Evolutionary conservation across 495 filamentous ascomycete species (phyloP), one percentile per base, ranked within the genome.

Genomic region (Lepraria neglecta): DNA sequence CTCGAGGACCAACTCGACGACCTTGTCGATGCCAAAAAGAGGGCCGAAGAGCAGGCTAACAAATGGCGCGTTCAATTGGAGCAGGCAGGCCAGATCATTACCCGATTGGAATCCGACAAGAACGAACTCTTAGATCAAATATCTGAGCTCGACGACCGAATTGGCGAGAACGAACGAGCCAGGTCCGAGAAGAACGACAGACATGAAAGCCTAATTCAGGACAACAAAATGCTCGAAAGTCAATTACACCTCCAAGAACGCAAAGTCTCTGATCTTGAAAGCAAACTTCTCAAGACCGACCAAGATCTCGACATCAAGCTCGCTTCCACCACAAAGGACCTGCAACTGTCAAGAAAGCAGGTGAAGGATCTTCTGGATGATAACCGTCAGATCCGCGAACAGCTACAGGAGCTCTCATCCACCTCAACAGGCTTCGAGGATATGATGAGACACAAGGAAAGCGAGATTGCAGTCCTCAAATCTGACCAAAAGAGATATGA

Each of bases 381-480:
- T 64, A 95, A 97, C 67, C 82, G 84, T 15, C 82, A 87, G n/a
- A 82, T 95, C 33, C 82, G 92, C 15, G 84, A 92, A 62, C 91
- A 97, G 65, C 82, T 98, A 44, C 80, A 87, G 0, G 88, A 96
- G 65, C 78, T 98, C 11, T 92, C 94, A 3, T 82, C 87, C 28
- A 97, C 95, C 0, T 97, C 94, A 0, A 95, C 92, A 1, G 85
- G 87, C 65, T 98, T 95, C 63, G 94, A 97, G 70, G 94, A 97
- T 68, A 81, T 97, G 56, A 85, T 98, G 19, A 77, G 90, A 27
- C 85, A 88, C 55, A 97, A 97, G 70, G 95, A 98, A 67, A 96
- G 92, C 72, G 94, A 98, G 68, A 78, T 97, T 44, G 81, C 87
- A 1, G 78, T 97, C 57, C 79, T 97, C 24, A 87, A 90, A 53